These are phyloP conservation scores for Talaromyces piceae DNA, from an alignment of 2,329 filamentous ascomycete genomes.

Conservation along the genomic window DNA sequence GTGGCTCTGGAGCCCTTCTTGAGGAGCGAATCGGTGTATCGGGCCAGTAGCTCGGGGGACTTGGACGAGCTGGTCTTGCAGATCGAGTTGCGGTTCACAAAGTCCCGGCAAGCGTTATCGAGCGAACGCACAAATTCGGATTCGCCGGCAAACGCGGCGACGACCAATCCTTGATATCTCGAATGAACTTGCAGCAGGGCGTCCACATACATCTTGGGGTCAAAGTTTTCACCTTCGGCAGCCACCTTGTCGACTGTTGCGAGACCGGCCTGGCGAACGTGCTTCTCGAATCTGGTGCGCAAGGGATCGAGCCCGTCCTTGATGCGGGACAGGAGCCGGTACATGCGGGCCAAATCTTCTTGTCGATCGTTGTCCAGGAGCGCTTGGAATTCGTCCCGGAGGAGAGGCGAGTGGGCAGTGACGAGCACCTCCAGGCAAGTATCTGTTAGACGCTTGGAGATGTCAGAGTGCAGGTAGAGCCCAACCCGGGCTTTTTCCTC, in stretches of 20 bases:
- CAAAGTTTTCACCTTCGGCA: slow-evolving; percentile 77
- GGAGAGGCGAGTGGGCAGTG: slow-evolving; percentile 72
- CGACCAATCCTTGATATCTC: slow-evolving; percentile 85
- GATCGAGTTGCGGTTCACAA: slow-evolving; percentile 94
- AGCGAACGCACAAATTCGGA: slow-evolving; percentile 93
- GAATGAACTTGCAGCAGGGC: slow-evolving; percentile 89
- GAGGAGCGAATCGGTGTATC: slow-evolving; percentile 86
- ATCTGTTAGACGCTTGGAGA: slow-evolving; percentile 74
- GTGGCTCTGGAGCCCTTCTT: slow-evolving; percentile 86
- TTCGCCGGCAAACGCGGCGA: slow-evolving; percentile 87
- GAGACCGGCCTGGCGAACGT: slow-evolving; percentile 83
- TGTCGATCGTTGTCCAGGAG: slow-evolving; percentile 90
- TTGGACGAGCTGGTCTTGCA: slow-evolving; percentile 91
- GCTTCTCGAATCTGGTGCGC: slow-evolving; percentile 77
- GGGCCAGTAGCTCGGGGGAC: slow-evolving; percentile 88
- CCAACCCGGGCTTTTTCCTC: slow-evolving; percentile 93
- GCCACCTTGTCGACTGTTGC: slow-evolving; percentile 87
- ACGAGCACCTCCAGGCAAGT: slow-evolving; percentile 86
- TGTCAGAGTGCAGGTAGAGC: slow-evolving; percentile 86
- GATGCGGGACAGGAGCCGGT: slow-evolving; percentile 80
- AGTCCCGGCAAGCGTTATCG: slow-evolving; percentile 95
- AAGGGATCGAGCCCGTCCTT: slow-evolving; percentile 86
- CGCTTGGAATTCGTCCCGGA: slow-evolving; percentile 92
- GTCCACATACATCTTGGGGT: slow-evolving; percentile 95
- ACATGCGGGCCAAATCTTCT: slow-evolving; percentile 95